These are phyloP conservation scores for Blumeria graminis DNA, from an alignment of 2,329 filamentous ascomycete species.

Conservation along the genomic window DNA sequence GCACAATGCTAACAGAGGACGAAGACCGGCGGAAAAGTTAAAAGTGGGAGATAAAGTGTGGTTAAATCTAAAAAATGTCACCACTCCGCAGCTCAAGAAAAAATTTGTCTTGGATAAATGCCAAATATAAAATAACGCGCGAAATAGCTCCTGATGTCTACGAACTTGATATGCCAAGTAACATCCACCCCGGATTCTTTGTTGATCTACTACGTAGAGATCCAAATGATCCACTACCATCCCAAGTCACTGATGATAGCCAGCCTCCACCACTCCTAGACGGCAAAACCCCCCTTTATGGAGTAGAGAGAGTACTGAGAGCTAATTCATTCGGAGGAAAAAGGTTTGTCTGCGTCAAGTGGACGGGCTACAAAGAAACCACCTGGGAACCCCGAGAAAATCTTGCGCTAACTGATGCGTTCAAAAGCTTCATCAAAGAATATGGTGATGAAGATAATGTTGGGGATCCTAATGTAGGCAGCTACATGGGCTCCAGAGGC, in stretches of 20 bases:
- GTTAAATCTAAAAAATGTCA: not conserved
- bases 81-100: not conserved
- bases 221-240: not conserved
- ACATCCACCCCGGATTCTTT: not conserved
- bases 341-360: not conserved
- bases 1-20: not conserved
- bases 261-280: not conserved
- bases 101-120: not conserved
- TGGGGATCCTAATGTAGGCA: no score
- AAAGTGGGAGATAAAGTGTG: not conserved
- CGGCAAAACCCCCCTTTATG: not conserved
- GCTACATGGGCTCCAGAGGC: no score
- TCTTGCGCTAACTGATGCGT: not conserved
- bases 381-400: not conserved
- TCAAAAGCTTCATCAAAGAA: not conserved
- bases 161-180: not conserved
- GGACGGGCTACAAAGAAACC: not conserved
- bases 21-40: not conserved
- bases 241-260: not conserved
- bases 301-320: not conserved
- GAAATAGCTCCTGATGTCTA: not conserved
- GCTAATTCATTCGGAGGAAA: not conserved
- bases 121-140: not conserved
- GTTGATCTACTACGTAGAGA: not conserved
- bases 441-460: not conserved